Evolutionary conservation across 768 basidiomycete species (phyloP), one percentile per base, ranked within the genome.

Genomic region (Clathrus columnatus): DNA sequence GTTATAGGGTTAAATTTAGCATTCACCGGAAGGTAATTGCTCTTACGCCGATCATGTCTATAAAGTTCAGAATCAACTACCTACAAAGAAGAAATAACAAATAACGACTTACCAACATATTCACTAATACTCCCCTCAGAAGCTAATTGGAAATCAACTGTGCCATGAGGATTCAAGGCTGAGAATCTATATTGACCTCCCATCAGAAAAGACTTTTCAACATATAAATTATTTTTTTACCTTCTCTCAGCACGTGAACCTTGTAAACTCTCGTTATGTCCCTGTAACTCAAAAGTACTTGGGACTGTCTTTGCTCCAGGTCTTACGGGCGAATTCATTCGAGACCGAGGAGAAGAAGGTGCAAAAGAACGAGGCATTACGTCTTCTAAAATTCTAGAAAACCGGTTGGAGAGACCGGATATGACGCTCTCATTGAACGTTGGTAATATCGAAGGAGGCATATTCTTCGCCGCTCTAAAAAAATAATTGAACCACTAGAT

Each of bases 111-210:
- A 59, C 60, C 71, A 27, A 72, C 63, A 53, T 74, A 74, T 59
- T 72, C 71, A 61, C 69, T 71, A 30, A 71, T 66, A 28, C 56
- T 62, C 10, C 72, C 70, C 7, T 69, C 66, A 7, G 66, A 63
- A 5, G 72, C 69, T n/a, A 74, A 61, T 57, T 64, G 68, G 52
- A 70, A 74, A 57, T 74, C 72, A 5, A 75, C 55, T 49, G 71
- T 73, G 2, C 74, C 73, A 58, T 74, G 73, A 2, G 72, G 72
- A 51, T 75, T 75, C 42, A 75, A 58, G 1, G 74, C 74, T 8
- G 64, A 64, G 59, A 75, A 73, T n/a, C 74, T 63, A 30, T 50
- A 18, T 7, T 18, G 18, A 61, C 30, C 14, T 42, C 42, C 42
- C 27, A 47, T 17, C 50, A 44, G 29, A 41, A 47, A 18, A 29